Evolutionary conservation across 2,329 filamentous ascomycete genomes (phyloP), one percentile per base, ranked within the genome.

Genomic region (Ophiostoma triangulosporum): DNA sequence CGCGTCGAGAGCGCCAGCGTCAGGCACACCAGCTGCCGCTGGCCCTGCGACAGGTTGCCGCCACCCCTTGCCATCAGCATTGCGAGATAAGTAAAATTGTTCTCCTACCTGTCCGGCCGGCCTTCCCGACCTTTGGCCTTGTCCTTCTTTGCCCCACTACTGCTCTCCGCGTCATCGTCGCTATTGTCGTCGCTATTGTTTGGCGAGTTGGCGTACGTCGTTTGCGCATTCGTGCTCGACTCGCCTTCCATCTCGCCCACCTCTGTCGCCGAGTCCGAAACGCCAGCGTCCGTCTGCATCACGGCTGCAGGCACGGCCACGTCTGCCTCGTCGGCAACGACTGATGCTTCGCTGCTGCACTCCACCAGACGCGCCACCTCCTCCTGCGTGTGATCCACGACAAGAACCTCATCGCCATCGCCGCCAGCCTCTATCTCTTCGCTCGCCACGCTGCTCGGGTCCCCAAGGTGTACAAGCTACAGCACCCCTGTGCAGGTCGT

Each of bases 401-500:
- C 52, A 8, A 45, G 17, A 9, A 45, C 26, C 6, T n/a, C n/a
- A n/a, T n/a, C n/a, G 24, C 15, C 26, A 14, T 29, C 43, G 26
- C 8, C 43, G 4, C 1, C 20, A 32, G 15, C 14, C 32, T 14
- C n/a, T 3, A 6, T n/a, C 12, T 57, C 54, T 2, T 57, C 56
- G 43, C 6, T 1, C 50, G 1, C n/a, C 40, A 52, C 67, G 12
- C 68, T 65, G 9, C 77, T 70, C 1, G 64, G 64, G 35, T 68
- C 68, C 4, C 83, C 73, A 1, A 84, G 69, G 62, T 83, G 78
- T 1, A 80, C 77, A 57, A 81, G 76, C 17, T 77, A 73, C 0
- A 84, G 68, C 0, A 77, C 77, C 11, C n/a, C 70, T 69, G 71
- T 77, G 80, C 12, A 84, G 69, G 54, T 78, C 76, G n/a, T 80